Conservation (phyloP, 2,329 filamentous ascomycete species). For the Atkinsonella hypoxylon region DNA sequence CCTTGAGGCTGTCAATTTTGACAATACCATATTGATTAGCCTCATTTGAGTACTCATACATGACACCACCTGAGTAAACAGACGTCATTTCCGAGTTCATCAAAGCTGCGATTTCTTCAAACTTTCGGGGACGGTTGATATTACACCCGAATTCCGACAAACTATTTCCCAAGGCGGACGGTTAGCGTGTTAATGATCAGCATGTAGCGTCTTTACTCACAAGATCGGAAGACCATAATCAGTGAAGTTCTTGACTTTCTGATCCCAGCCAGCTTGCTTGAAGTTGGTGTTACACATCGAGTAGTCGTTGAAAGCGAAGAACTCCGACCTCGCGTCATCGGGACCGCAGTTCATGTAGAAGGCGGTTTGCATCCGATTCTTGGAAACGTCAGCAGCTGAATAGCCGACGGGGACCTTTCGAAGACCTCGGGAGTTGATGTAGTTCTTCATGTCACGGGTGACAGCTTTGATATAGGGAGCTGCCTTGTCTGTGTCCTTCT, state of each 20-base stretch:
- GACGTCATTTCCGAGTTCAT: constrained; percentile 74
- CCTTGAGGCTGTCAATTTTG: constrained; percentile 47
- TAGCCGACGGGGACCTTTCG: constrained; percentile 65
- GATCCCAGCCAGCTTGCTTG: constrained; percentile 63
- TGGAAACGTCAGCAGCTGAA: constrained; percentile 66
- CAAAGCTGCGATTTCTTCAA: constrained; percentile 65
- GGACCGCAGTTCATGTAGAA: constrained; percentile 88
- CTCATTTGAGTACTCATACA: constrained; percentile 89
- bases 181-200: not conserved
- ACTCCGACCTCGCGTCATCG: constrained; percentile 74
- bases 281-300: constrained; percentile 72
- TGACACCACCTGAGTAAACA: constrained; percentile 90
- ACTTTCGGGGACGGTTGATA: constrained; percentile 62
- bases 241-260: constrained; percentile 79
- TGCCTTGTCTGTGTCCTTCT: constrained; percentile 46
- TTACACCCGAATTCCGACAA: constrained; percentile 91
- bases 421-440: constrained; percentile 49
- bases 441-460: constrained; percentile 65
- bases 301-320: constrained; percentile 85
- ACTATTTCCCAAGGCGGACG: constrained; percentile 19
- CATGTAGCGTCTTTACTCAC: constrained; percentile 18
- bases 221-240: constrained; percentile 85
- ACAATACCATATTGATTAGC: constrained; percentile 72
- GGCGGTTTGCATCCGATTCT: constrained; percentile 78
- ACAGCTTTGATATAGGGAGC: constrained; percentile 70